Conservation (phyloP, 2,329 filamentous ascomycete genomes). For the Chlorencoelia australis region DNA sequence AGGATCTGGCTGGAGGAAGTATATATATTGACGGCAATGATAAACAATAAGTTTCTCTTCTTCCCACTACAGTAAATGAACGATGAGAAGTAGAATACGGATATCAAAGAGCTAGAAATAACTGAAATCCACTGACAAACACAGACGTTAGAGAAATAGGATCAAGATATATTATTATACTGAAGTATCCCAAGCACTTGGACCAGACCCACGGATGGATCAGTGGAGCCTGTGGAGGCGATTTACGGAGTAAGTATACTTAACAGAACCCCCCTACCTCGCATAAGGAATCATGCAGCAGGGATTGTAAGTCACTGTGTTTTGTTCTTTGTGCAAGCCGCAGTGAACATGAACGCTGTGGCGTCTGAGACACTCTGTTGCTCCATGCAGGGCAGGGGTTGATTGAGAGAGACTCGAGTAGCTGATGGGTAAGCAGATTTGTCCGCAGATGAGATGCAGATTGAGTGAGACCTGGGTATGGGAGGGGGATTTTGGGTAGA, state of each 20-base stretch:
- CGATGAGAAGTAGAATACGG: not conserved
- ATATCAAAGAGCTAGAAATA: not conserved
- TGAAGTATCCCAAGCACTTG: not conserved
- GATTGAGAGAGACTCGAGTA: not conserved
- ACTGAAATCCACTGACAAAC: not conserved
- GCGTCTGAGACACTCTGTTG: conserved; percentile 10
- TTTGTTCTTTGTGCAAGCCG: not conserved
- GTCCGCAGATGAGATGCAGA: not conserved
- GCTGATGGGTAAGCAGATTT: not conserved
- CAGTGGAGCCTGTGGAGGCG: not conserved
- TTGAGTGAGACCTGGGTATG: not conserved
- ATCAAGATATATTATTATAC: not conserved
- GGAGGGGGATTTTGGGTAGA: no score
- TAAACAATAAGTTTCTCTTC: no score
- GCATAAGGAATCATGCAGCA: conserved; percentile 1
- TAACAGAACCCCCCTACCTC: not conserved
- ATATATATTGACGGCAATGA: no score
- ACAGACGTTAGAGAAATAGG: not conserved
- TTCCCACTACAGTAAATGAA: no score
- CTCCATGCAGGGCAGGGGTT: no score
- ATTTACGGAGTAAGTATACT: no score
- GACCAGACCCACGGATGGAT: not conserved
- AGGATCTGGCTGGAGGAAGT: no score
- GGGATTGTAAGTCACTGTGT: not conserved
- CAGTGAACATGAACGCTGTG: conserved; percentile 7